phyloP scores from a whole-genome alignment of 495 filamentous ascomycete genomes.

The Parachaetomium inaequale region DNA sequence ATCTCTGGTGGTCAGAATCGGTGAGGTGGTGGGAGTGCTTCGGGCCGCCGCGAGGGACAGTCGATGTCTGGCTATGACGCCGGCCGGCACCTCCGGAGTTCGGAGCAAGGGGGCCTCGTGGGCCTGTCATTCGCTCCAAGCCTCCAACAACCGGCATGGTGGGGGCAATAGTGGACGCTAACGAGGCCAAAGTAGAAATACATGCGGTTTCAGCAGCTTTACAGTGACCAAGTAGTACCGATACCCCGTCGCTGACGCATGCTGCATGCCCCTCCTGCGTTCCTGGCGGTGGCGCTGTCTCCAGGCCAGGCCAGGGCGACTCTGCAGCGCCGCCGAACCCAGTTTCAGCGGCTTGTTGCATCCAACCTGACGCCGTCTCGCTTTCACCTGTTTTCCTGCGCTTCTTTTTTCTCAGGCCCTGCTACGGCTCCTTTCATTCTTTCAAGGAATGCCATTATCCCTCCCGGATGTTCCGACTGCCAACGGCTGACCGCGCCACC shows the following conservation, averaged over 20 bases:
- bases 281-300: not conserved
- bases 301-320: no score
- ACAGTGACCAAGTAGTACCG: not conserved
- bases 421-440: not conserved
- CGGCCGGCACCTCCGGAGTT: not conserved
- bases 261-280: not conserved
- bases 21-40: not conserved
- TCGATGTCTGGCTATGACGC: slow-evolving; percentile 2
- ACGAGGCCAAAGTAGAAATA: not conserved
- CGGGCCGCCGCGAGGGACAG: not conserved
- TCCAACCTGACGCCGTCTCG: not conserved
- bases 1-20: not conserved
- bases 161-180: not conserved
- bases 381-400: not conserved
- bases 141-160: not conserved
- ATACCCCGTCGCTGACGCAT: slow-evolving; percentile 11
- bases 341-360: not conserved
- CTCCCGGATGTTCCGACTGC: not conserved
- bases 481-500: not conserved
- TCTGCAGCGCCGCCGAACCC: not conserved
- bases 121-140: slow-evolving; percentile 1
- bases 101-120: slow-evolving; percentile 2
- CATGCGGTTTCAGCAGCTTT: not conserved
- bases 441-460: not conserved
- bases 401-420: not conserved